Base-by-base conservation (phyloP, 2,329 filamentous ascomycete species). In the Colletotrichum sansevieriae region DNA sequence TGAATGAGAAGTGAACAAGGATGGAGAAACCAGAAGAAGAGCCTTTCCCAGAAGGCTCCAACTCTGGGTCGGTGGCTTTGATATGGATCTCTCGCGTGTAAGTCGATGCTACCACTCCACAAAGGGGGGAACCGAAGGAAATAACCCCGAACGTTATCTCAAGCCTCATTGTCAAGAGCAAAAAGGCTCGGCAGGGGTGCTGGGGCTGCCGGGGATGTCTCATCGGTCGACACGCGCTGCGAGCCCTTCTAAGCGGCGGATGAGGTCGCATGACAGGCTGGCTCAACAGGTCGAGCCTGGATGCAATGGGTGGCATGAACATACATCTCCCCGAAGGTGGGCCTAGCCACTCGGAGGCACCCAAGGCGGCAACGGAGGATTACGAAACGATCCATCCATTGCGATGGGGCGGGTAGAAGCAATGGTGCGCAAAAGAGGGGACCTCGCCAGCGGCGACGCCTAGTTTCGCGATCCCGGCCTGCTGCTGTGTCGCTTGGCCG, bases 201-300 rank as follows among this genome's bases (percentile, higher is more conserved):
- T 20, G 57, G 52, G 41, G 37, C 20, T 57, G 56, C 41, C 15
- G 57, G 44, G 41, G 20, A 20, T 57, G 67, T 70, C 67, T 67
- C 67, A 68, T 66, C 51, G 52, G 51, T 51, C 55, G 63, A 70
- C 63, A 59, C 55, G 54, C 54, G 46, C 61, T 65, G 44, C 55
- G 33, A 51, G 46, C 58, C 37, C 59, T 37, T 35, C 18, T 20
- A 47, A 52, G 59, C 46, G 46, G 47, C 22, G 59, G 35, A 43
- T 20, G 35, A 54, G 39, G 35, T 68, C 54, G 39, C 54, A 43
- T 22, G 39, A 29, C 54, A 54, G 47, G 33, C 37, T 61, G 20
- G 39, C 43, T 51, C 57, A 43, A 47, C 18, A 13, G 43, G 43
- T 22, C 22, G 35, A 25, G 43, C 25, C 56, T 43, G 22, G 33